phyloP scores from a whole-genome alignment of 805 yeast species.

The Ogataea chonburiensis region DNA sequence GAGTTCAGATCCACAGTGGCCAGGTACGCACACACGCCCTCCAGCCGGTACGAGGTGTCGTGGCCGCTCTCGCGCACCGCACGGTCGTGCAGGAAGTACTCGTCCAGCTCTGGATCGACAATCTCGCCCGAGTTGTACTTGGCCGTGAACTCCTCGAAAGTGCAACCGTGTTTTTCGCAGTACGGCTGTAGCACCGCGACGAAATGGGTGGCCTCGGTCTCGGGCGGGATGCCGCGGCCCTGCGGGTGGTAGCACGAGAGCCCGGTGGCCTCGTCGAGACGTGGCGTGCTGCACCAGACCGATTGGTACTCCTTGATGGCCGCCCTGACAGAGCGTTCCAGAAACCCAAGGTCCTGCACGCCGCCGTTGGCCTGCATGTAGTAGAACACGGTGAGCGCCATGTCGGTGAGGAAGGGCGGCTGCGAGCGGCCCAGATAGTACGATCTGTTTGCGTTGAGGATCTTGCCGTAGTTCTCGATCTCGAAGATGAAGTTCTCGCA shows the following conservation, averaged over 20 bases:
- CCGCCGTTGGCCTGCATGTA: conserved; percentile 42
- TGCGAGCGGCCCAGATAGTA: conserved; percentile 91
- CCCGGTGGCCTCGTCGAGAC: conserved; percentile 72
- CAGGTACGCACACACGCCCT: conserved; percentile 82
- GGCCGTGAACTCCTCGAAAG: conserved; percentile 62
- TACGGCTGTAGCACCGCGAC: conserved; percentile 66
- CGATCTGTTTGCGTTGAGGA: conserved; percentile 89
- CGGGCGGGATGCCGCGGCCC: conserved; percentile 95
- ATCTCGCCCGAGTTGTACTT: conserved; percentile 67
- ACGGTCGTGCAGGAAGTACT: conserved; percentile 85
- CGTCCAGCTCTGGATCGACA: conserved; percentile 79
- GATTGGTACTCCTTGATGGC: conserved; percentile 83
- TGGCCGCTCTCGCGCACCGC: conserved; percentile 97
- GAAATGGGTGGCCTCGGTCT: conserved; percentile 90
- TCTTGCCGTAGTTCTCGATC: conserved; percentile 86
- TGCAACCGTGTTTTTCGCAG: conserved; percentile 56
- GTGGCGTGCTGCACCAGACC: conserved; percentile 77
- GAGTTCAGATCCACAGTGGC: conserved; percentile 91
- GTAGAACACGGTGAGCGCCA: conserved; percentile 70
- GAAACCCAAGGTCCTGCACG: conserved; percentile 55
- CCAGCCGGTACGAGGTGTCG: conserved; percentile 88
- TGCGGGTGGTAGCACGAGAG: conserved; percentile 87
- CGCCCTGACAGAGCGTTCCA: conserved; percentile 63
- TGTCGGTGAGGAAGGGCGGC: conserved; percentile 95
- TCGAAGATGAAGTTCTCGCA: conserved; percentile 90